Evolutionary conservation across 139 green algal species (phyloP).

Genomic region (Coelastrella sp.): DNA sequence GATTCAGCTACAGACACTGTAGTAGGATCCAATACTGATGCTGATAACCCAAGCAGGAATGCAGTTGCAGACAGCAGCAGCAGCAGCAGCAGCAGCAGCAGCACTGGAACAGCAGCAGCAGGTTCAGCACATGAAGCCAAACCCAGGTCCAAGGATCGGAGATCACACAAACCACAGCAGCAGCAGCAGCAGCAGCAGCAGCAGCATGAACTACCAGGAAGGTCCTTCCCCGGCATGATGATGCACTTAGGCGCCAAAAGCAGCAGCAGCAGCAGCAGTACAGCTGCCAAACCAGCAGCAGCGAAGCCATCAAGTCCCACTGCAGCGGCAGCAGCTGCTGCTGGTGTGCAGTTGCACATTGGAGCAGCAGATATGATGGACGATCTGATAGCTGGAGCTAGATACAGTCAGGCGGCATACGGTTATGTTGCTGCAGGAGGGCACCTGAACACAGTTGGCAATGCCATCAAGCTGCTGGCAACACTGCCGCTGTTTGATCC

Average conservation of each 20-base stretch:
- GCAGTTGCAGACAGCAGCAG: not conserved
- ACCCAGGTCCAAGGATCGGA: not conserved
- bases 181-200: slow-evolving; percentile 6
- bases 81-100: not conserved
- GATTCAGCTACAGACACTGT: not conserved
- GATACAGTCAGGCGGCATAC: slow-evolving; percentile 68
- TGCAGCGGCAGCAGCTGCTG: slow-evolving; percentile 1
- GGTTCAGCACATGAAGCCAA: too few species aligned
- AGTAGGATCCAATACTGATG: not conserved
- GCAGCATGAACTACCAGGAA: slow-evolving; percentile 12
- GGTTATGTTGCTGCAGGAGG: slow-evolving; percentile 65
- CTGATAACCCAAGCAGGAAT: not conserved
- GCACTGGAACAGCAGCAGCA: not conserved
- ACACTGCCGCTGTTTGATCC: slow-evolving; percentile 68
- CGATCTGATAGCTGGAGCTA: slow-evolving; percentile 61
- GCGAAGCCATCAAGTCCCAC: not conserved
- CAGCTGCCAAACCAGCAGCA: not conserved
- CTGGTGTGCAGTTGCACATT: slow-evolving; percentile 39
- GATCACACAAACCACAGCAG: not conserved
- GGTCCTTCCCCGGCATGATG: not conserved
- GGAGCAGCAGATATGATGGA: slow-evolving; percentile 25
- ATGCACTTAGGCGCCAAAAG: slow-evolving; percentile 5
- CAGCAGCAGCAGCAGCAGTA: slow-evolving; percentile 21
- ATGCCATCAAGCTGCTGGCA: slow-evolving; percentile 57
- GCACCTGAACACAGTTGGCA: slow-evolving; percentile 55